Evolutionary conservation across 2,329 filamentous ascomycete species (phyloP).

Genomic region (Venturia carpophila): DNA sequence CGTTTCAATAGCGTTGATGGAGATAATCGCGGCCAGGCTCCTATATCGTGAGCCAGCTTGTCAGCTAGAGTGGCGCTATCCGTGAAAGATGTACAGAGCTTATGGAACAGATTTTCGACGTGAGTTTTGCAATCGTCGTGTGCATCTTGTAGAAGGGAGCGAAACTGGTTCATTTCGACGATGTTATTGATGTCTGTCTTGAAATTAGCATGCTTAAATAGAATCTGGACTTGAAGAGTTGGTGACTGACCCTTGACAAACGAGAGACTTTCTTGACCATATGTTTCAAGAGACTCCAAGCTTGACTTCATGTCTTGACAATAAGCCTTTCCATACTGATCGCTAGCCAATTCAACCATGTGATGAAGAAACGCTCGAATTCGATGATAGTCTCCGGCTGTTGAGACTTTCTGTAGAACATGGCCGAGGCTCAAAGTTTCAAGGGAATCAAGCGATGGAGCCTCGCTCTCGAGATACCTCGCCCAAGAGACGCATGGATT

Average conservation of each 20-base stretch:
- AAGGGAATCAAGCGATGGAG: not conserved
- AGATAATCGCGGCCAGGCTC: constrained; percentile 40
- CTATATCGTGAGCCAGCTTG: constrained; percentile 21
- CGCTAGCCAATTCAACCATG: not conserved
- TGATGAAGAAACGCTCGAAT: not conserved
- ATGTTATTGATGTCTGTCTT: not conserved
- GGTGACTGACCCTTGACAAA: not conserved
- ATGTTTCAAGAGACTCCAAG: not conserved
- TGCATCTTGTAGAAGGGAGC: not conserved
- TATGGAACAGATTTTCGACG: not conserved
- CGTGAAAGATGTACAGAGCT: not conserved
- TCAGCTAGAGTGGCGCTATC: not conserved
- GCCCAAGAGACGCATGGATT: not conserved
- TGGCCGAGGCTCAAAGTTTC: not conserved
- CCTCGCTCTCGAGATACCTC: not conserved
- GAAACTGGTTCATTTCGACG: not conserved
- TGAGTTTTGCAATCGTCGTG: not conserved
- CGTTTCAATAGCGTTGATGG: constrained; percentile 39
- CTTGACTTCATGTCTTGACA: not conserved
- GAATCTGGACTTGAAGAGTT: too few species aligned
- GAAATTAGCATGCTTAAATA: too few species aligned
- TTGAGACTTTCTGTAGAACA: not conserved
- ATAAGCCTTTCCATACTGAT: not conserved
- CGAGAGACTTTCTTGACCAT: not conserved
- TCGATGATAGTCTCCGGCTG: not conserved